Base-by-base conservation (phyloP, 2,329 filamentous ascomycete genomes). In the Metarhizium guizhouense region DNA sequence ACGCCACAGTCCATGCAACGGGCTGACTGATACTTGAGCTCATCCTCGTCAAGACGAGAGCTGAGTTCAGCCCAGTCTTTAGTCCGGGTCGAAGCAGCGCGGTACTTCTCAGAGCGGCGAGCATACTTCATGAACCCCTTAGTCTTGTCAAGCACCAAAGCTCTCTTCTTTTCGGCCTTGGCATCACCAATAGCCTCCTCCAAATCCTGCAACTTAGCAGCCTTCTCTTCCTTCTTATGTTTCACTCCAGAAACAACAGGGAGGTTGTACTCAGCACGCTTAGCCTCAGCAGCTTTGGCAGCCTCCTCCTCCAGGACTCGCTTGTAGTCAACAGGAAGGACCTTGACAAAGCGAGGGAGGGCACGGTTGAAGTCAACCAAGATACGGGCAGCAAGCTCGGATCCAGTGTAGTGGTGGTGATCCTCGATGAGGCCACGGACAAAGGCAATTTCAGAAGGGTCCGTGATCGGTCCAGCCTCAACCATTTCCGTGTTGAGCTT, bases 1-100 rank as follows among this genome's bases (percentile, higher is more conserved):
- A 97, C 92, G 83, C 93, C 93, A 59, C 93, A 97, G 75, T 97
- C 93, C 93, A 97, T 97, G 78, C 93, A 97, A 61, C 93, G 89
- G 58, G 93, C 93, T 50, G 91, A 87, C 74, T 97, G 93, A 68
- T 95, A 96, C 77, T 96, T 96, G 61, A 96, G 84, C 75, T 96
- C 91, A 63, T 96, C 93, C 72, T 96, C 91, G 61, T 89, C 90
- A 51, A 97, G 81, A 57, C 93, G 88, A 65, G 84, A 84, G 57
- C 87, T 94, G 50, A 97, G 81, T 74, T 97, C 93, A 45, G 87
- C 88, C 92, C 92, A 97, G 68, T 97, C 93, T 69, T 92, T 90
- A 59, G 85, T 91, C 64, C 93, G 83, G 47, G 88, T 91, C 71
- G 89, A 87, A 5, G 88, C 82, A 66, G 84, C 85, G 62, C 93